Conservation (phyloP, 2,329 filamentous ascomycete species). For the Coniochaeta ligniaria region DNA sequence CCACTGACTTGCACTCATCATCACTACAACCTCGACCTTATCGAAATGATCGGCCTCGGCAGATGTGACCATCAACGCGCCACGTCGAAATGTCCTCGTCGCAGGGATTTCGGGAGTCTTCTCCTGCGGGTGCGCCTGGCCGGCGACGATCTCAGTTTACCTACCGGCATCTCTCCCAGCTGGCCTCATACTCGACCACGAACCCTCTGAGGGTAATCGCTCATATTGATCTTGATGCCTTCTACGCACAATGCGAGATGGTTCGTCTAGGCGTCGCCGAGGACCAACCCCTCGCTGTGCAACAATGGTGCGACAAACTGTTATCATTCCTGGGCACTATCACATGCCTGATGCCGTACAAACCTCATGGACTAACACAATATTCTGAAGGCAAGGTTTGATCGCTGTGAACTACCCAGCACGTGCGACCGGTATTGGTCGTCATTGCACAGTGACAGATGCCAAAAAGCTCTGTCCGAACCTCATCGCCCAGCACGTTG, state of each 20-base stretch:
- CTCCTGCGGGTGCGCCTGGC: slow-evolving; percentile 23
- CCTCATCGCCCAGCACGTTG: slow-evolving; percentile 84
- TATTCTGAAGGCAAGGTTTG: slow-evolving; percentile 62
- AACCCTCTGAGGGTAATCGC: slow-evolving; percentile 81
- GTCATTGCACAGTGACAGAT: slow-evolving; percentile 73
- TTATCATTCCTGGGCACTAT: background rate
- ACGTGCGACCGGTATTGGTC: slow-evolving; percentile 67
- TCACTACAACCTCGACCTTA: background rate
- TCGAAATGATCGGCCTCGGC: background rate
- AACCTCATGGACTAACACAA: background rate
- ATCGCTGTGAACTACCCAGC: slow-evolving; percentile 97
- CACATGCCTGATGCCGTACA: slow-evolving; percentile 3
- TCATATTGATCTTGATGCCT: slow-evolving; percentile 93
- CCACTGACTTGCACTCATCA: background rate
- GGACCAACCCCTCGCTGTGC: slow-evolving; percentile 79
- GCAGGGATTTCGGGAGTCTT: slow-evolving; percentile 23
- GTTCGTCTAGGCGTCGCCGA: slow-evolving; percentile 69
- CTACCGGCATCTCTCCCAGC: slow-evolving; percentile 71
- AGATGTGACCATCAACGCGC: slow-evolving; percentile 14
- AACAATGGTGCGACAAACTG: slow-evolving; percentile 62
- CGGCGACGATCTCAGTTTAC: slow-evolving; percentile 65
- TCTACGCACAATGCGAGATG: slow-evolving; percentile 96
- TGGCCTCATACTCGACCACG: slow-evolving; percentile 62
- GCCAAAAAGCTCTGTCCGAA: slow-evolving; percentile 81
- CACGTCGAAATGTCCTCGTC: slow-evolving; percentile 15